These are phyloP conservation scores for Colletotrichum falcatum DNA, from an alignment of 2,329 filamentous ascomycete genomes.

Conservation along the genomic window DNA sequence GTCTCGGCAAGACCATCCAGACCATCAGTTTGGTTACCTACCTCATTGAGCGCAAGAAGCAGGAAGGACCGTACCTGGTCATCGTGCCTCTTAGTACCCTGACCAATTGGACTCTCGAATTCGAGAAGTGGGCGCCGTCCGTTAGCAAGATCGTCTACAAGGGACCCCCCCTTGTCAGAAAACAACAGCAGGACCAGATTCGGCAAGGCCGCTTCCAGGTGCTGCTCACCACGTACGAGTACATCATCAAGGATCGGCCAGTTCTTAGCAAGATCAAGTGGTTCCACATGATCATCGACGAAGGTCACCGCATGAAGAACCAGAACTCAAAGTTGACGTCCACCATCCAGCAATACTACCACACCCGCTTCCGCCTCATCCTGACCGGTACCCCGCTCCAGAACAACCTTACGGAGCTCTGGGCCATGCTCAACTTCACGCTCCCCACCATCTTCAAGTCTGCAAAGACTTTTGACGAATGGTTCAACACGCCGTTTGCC, in stretches of 20 bases:
- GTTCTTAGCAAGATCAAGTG: conserved; percentile 98
- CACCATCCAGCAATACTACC: conserved; percentile 95
- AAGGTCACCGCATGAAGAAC: conserved; percentile 99
- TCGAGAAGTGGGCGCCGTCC: conserved; percentile 97
- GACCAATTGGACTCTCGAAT: conserved; percentile 98
- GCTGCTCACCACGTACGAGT: conserved; percentile 96
- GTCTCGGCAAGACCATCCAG: conserved; percentile 99
- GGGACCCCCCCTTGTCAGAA: conserved; percentile 88
- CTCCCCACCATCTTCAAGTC: conserved; percentile 99
- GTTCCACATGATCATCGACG: conserved; percentile 99
- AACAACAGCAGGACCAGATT: conserved; percentile 92
- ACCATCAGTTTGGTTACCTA: conserved; percentile 98
- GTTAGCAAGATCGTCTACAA: conserved; percentile 95
- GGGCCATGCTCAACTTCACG: conserved; percentile 98
- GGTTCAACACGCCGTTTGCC: conserved; percentile 99
- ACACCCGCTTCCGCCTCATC: conserved; percentile 93
- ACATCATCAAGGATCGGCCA: conserved; percentile 98
- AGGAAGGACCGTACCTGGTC: conserved; percentile 92
- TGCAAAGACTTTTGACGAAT: conserved; percentile 98
- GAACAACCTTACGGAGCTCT: conserved; percentile 95
- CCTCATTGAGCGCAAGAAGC: conserved; percentile 94
- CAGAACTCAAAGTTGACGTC: conserved; percentile 94
- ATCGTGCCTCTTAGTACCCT: conserved; percentile 97
- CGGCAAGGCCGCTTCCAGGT: conserved; percentile 97
- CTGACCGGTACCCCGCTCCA: conserved; percentile 96